Conservation (phyloP, 2,329 filamentous ascomycete species). For the Rosellinia necatrix region DNA sequence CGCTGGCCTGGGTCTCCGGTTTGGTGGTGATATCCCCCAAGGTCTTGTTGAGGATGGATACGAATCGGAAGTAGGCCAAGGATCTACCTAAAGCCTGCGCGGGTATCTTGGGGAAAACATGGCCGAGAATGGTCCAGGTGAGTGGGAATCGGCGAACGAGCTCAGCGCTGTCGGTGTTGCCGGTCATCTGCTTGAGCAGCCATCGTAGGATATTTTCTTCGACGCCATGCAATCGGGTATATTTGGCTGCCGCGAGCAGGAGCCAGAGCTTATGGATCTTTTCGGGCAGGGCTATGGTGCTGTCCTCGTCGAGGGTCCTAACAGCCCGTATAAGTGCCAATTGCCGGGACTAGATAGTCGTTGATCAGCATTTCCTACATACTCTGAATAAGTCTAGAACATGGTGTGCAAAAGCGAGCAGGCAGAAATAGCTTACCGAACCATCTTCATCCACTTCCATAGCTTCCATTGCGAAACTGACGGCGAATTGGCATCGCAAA, state of each 20-base stretch:
- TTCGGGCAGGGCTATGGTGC: conserved; percentile 48
- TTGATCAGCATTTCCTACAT: not conserved
- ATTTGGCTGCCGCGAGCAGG: conserved; percentile 49
- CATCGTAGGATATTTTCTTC: conserved; percentile 65
- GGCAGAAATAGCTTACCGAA: conserved; percentile 20
- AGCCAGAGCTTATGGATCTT: conserved; percentile 57
- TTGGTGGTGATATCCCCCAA: conserved; percentile 60
- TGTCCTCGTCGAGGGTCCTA: conserved; percentile 59
- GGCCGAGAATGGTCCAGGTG: conserved; percentile 65
- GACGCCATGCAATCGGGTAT: conserved; percentile 54
- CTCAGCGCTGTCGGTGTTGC: conserved; percentile 51
- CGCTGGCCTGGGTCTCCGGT: conserved; percentile 22
- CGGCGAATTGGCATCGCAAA: conserved; percentile 31
- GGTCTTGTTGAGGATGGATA: conserved; percentile 67
- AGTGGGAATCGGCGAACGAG: conserved; percentile 59
- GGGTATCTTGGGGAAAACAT: conserved; percentile 68
- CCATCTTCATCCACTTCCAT: conserved; percentile 37
- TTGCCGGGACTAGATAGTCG: conserved; percentile 34
- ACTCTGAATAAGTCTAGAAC: not conserved
- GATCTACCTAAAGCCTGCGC: conserved; percentile 71
- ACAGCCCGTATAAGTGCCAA: conserved; percentile 56
- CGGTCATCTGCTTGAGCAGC: conserved; percentile 66
- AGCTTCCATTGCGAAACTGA: conserved; percentile 27
- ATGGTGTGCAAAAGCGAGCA: not conserved
- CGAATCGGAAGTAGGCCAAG: conserved; percentile 71